Percentiles rank a stretch among this genome's conserved stretches.
phyloP scores from a whole-genome alignment of 176 grass and related monocot species.

The Oryza rufipogon region DNA sequence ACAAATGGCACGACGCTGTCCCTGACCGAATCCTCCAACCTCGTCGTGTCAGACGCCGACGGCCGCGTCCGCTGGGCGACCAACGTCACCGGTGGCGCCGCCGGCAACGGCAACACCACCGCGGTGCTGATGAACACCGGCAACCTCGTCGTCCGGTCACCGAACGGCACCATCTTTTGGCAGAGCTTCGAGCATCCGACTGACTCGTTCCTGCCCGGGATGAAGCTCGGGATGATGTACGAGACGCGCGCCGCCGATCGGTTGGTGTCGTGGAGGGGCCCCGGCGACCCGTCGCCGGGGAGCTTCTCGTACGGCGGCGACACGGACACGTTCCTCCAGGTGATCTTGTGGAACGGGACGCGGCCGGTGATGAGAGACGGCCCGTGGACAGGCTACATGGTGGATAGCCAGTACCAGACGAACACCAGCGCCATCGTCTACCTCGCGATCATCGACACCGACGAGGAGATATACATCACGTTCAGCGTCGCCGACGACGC shows the following conservation, averaged over 20 bases:
- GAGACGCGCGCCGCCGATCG: neutral
- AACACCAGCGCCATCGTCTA: slow-evolving; percentile 1
- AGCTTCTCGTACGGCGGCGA: slow-evolving; percentile 52
- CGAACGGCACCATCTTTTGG: no score
- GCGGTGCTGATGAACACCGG: slow-evolving; percentile 36
- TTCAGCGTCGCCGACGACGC: slow-evolving; percentile 28
- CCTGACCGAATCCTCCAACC: neutral
- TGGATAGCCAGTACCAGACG: neutral
- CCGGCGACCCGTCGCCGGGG: slow-evolving; percentile 44
- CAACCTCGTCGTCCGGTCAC: slow-evolving; percentile 37
- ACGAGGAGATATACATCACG: neutral
- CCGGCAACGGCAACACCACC: no score
- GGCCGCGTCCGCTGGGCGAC: slow-evolving; percentile 38
- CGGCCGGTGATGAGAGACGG: neutral
- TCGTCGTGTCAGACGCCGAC: slow-evolving; percentile 23
- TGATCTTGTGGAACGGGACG: slow-evolving; percentile 37
- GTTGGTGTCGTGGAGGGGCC: slow-evolving; percentile 48
- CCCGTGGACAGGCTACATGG: slow-evolving; percentile 42
- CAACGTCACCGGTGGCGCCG: neutral
- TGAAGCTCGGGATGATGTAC: slow-evolving; percentile 35
- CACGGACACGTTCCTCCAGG: slow-evolving; percentile 37
- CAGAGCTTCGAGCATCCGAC: neutral
- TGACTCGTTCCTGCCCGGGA: slow-evolving; percentile 46
- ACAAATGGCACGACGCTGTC: neutral
- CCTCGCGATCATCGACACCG: neutral